phyloP scores from a whole-genome alignment of 23 red algal species.

The Agarophyton chilense region DNA sequence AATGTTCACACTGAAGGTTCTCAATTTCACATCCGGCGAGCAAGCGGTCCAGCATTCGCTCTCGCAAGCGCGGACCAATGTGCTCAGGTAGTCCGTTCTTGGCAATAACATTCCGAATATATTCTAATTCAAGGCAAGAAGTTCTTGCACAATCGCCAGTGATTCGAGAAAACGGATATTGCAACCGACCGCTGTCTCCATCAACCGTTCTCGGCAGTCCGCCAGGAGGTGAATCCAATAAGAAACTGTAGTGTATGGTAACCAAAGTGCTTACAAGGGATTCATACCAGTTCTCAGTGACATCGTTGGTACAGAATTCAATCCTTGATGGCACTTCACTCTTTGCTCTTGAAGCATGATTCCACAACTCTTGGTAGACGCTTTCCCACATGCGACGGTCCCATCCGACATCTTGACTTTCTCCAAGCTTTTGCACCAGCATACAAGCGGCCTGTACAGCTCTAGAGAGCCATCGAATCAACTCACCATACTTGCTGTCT shows the following conservation, averaged over 20 bases:
- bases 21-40: slow-evolving; percentile 10
- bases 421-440: background rate
- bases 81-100: slow-evolving; percentile 26
- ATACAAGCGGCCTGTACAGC: background rate
- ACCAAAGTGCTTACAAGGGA: background rate
- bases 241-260: background rate
- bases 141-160: background rate
- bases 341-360: slow-evolving; percentile 13
- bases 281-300: background rate
- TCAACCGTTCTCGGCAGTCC: background rate
- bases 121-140: slow-evolving; percentile 10
- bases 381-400: background rate
- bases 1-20: background rate
- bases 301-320: background rate
- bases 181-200: background rate
- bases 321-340: background rate
- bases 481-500: slow-evolving; percentile 25
- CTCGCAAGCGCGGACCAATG: background rate
- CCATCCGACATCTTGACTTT: background rate
- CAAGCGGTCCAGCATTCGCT: slow-evolving; percentile 11
- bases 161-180: slow-evolving; percentile 36
- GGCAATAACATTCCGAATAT: slow-evolving; percentile 41
- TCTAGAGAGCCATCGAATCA: slow-evolving; percentile 35
- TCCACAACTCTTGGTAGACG: slow-evolving; percentile 12
- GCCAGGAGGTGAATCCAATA: background rate